Percentiles rank a stretch among this genome's conserved stretches.
Evolutionary conservation across 139 green algal species (phyloP).

Genomic region (Diplosphaera chodatii): DNA sequence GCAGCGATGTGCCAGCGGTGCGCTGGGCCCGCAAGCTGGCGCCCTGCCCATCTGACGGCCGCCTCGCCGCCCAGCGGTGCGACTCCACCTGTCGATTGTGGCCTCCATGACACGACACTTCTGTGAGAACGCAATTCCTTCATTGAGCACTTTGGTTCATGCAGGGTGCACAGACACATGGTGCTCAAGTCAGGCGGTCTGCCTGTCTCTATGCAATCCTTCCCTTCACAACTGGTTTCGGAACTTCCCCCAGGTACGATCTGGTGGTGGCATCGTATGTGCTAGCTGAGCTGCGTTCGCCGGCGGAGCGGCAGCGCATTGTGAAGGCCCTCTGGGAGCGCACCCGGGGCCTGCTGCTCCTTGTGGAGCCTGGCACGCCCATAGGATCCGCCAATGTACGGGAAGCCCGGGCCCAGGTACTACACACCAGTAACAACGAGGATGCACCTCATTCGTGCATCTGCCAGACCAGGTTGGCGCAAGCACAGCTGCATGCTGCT

Average conservation of each 20-base stretch:
- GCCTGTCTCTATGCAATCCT: no score
- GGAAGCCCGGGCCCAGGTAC: conserved; percentile 30
- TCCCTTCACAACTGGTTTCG: no score
- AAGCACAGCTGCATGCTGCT: no score
- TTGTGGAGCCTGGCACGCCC: conserved; percentile 76
- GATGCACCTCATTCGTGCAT: no score
- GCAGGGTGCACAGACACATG: no score
- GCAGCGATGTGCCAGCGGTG: not conserved
- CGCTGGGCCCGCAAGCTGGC: conserved; percentile 15
- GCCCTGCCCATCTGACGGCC: not conserved
- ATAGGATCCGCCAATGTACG: conserved; percentile 42
- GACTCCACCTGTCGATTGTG: no score
- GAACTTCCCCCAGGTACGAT: conserved; percentile 45
- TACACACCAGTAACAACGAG: no score
- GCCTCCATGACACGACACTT: no score
- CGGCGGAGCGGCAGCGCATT: conserved; percentile 20
- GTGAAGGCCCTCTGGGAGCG: conserved; percentile 34
- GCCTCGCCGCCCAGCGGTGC: not conserved
- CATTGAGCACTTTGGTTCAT: no score
- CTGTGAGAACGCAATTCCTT: no score
- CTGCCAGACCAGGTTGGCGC: no score
- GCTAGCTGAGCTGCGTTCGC: conserved; percentile 39
- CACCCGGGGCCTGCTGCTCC: conserved; percentile 48
- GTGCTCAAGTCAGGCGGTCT: no score
- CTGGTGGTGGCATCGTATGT: conserved; percentile 61